These are phyloP conservation scores for Cicer cuneatum DNA, from an alignment of 306 rosid genomes.

Conservation along the genomic window DNA sequence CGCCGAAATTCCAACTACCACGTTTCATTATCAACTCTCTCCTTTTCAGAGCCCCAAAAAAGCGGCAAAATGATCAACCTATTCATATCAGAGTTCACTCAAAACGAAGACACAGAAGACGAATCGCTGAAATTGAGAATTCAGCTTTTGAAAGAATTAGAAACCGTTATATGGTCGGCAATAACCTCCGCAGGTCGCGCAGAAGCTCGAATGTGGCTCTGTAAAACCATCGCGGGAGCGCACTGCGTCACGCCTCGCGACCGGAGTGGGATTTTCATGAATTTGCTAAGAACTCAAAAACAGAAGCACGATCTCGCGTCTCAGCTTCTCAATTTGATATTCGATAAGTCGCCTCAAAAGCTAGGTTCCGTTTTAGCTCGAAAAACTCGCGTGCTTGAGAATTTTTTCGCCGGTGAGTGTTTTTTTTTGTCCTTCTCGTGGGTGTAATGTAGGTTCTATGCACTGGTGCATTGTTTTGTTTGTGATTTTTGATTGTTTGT, in stretches of 20 bases:
- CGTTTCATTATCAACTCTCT: not conserved
- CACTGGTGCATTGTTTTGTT: conserved; percentile 25
- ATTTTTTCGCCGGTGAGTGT: conserved; percentile 63
- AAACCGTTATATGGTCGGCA: conserved; percentile 62
- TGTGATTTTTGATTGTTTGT: conserved; percentile 29
- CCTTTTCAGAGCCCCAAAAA: not conserved
- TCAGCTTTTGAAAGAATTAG: conserved; percentile 66
- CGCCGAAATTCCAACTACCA: not conserved
- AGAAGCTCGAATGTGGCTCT: conserved; percentile 86
- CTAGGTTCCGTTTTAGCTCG: conserved; percentile 65
- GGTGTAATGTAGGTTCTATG: not conserved
- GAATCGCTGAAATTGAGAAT: conserved; percentile 51
- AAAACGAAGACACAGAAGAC: conserved; percentile 47
- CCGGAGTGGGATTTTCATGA: conserved; percentile 62
- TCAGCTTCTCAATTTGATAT: conserved; percentile 72
- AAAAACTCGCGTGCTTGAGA: conserved; percentile 58
- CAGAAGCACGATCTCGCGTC: conserved; percentile 60
- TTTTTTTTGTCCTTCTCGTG: not conserved
- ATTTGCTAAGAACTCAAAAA: conserved; percentile 53
- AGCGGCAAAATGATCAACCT: conserved; percentile 53
- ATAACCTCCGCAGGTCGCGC: conserved; percentile 64
- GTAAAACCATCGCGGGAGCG: conserved; percentile 63
- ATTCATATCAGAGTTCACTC: conserved; percentile 63
- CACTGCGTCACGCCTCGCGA: conserved; percentile 50
- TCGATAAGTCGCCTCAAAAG: conserved; percentile 61